phyloP scores from a whole-genome alignment of 441 rosid genomes.

The Arabidopsis lyrata region DNA sequence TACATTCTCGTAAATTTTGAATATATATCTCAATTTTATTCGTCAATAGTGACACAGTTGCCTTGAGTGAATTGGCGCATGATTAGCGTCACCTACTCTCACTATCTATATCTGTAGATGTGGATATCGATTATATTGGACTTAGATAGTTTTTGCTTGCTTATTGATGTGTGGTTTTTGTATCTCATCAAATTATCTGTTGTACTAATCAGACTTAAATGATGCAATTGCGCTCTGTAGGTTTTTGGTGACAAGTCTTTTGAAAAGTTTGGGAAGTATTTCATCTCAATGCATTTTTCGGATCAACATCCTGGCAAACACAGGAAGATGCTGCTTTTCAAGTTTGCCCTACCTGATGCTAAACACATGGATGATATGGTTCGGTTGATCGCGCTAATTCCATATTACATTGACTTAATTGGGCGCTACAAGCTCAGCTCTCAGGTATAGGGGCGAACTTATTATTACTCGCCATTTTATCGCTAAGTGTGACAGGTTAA shows the following conservation, averaged over 20 bases:
- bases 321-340: constrained; percentile 84
- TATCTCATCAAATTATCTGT: neutral
- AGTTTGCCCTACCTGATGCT: constrained; percentile 86
- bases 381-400: constrained; percentile 80
- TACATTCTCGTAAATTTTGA: neutral
- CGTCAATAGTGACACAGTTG: neutral
- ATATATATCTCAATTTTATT: neutral
- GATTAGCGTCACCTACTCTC: neutral
- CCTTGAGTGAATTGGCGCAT: constrained; percentile 1
- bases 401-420: constrained; percentile 87
- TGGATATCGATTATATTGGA: constrained; percentile 3
- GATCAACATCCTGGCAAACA: constrained; percentile 84
- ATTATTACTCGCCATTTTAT: neutral
- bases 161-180: neutral
- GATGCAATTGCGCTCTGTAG: constrained; percentile 52
- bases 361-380: constrained; percentile 84
- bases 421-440: constrained; percentile 95
- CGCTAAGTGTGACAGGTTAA: neutral
- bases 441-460: constrained; percentile 58
- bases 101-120: neutral
- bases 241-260: constrained; percentile 93
- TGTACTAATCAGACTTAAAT: neutral
- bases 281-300: constrained; percentile 95
- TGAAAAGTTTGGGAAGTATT: constrained; percentile 84
- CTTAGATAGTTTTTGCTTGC: neutral